Base-by-base conservation (phyloP, 2,329 filamentous ascomycete genomes). In the Peltaster fructicola region DNA sequence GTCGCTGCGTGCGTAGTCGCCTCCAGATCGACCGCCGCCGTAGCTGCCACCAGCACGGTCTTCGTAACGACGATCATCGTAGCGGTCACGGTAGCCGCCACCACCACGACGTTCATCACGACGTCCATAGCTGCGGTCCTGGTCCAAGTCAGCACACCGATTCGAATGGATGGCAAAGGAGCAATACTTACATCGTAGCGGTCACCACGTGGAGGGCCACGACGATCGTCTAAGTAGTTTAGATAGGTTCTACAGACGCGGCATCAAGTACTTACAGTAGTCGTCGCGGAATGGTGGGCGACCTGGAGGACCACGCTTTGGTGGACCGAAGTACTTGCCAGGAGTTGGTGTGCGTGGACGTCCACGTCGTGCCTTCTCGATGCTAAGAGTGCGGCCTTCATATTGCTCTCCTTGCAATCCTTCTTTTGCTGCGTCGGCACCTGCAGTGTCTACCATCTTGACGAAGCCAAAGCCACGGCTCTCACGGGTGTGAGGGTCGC, bases 401-500 rank as follows among this genome's bases (percentile, higher is more conserved):
- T 93, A 82, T 40, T 81, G 70, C 54, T 95, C 85, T 47, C 85
- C 85, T 54, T 95, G 85, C 15, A 98, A 67, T 26, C 79, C 85
- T 47, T 95, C 88, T 62, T 88, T 92, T 40, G 88, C 88, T 40
- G 88, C 84, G 54, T 98, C 88, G 36, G 88, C 88, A 56, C 92
- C 79, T 28, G 95, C 85, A 23, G 80, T 70, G 30, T 81, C 90
- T 32, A 82, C 73, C 85, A 98, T 95, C 64, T 98, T 95, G 52
- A 98, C 88, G 60, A 98, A 98, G 29, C 88, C 88, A 40, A 98
- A 98, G 39, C 88, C 88, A 55, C 88, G 88, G 41, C 85, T 95
- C 57, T 98, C 88, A 59, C 92, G 91, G 47, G 80, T 90, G 56
- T 98, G 88, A 34, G 88, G 88, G 50, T 98, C 88, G 47, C 85